Conservation (phyloP, 192 early-diverging fungal species). For the Diversispora epigaea region DNA sequence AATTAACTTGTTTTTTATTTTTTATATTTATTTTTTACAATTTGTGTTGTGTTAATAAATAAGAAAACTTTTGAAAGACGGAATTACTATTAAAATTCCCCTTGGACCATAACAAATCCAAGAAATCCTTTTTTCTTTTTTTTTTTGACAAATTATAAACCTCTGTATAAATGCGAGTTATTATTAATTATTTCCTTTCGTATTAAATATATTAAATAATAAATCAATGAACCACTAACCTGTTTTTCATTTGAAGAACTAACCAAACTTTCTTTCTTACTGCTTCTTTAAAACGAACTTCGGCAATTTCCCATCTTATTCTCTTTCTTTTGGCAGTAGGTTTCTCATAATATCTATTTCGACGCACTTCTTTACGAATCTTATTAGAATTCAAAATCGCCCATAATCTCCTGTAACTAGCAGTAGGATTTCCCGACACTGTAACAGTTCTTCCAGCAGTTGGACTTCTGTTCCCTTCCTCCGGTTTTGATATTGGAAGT, state of each 20-base stretch:
- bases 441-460: conserved; percentile 52
- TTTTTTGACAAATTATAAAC: no score
- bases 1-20: no score
- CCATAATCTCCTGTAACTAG: conserved; percentile 58
- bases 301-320: conserved; percentile 52
- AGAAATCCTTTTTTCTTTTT: no score
- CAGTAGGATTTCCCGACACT: conserved; percentile 42
- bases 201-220: neutral
- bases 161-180: no score
- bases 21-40: neutral
- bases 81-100: neutral
- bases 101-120: no score
- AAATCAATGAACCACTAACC: conserved; percentile 27
- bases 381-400: conserved; percentile 57
- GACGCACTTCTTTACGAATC: conserved; percentile 54
- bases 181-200: no score
- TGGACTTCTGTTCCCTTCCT: conserved; percentile 3
- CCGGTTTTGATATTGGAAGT: neutral
- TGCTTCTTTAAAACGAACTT: conserved; percentile 57
- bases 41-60: neutral
- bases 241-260: conserved; percentile 63
- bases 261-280: conserved; percentile 63
- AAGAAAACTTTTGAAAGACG: neutral
- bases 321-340: conserved; percentile 64
- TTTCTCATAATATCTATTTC: conserved; percentile 65